phyloP scores from a whole-genome alignment of 768 basidiomycete species.

The Lactarius deliciosus region DNA sequence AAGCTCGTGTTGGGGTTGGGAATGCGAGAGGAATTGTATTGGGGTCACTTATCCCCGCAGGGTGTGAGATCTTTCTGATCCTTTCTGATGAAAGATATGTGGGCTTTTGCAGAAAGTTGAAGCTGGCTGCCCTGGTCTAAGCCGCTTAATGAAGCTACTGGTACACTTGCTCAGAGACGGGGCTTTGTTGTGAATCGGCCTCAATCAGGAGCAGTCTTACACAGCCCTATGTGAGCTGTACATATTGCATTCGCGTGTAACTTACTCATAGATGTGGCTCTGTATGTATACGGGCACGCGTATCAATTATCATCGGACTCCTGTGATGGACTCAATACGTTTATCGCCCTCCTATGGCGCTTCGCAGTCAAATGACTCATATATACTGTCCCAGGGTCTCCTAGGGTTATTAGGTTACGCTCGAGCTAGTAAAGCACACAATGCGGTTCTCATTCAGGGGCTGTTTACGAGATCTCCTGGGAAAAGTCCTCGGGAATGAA shows the following conservation, averaged over 20 bases:
- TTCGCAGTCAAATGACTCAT: not conserved
- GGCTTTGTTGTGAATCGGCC: not conserved
- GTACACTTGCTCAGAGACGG: not conserved
- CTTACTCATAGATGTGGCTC: not conserved
- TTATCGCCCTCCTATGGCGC: not conserved
- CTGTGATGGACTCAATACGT: not conserved
- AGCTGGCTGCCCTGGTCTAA: not conserved
- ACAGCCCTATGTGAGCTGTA: not conserved
- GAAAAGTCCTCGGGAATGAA: constrained; percentile 21
- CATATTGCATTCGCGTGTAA: not conserved
- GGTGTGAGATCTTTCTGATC: not conserved
- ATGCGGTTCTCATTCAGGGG: not conserved
- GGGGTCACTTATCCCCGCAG: not conserved
- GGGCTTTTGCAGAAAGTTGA: not conserved
- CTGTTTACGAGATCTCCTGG: not conserved
- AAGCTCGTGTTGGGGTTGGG: not conserved
- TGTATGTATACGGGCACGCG: not conserved
- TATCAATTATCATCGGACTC: not conserved
- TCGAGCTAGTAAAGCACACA: not conserved
- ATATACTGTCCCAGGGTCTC: not conserved
- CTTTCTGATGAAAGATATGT: not conserved
- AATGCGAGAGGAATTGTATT: not conserved
- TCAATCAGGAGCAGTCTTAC: not conserved
- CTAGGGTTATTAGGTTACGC: not conserved
- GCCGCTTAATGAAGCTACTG: not conserved